A percentile compares a stretch with the other conserved stretches of the same genome.
These are phyloP conservation scores for Fusarium sp. DNA, from an alignment of 2,329 filamentous ascomycete genomes.

Conservation along the genomic window DNA sequence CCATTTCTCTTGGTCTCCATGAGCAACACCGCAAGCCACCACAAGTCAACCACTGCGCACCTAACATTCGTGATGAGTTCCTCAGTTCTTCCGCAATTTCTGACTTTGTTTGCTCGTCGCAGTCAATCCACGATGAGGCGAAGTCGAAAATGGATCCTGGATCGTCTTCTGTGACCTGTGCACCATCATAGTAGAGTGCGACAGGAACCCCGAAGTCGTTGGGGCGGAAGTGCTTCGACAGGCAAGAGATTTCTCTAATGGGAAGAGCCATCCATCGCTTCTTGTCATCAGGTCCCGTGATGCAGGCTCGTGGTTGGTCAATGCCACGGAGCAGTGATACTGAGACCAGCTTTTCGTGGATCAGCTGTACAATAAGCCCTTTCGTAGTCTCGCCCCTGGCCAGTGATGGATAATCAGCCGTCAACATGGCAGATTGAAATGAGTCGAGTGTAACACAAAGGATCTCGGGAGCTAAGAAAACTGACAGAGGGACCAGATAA, in stretches of 20 bases:
- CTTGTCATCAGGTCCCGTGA: neutral
- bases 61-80: neutral
- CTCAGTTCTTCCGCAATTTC: neutral
- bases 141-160: neutral
- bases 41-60: neutral
- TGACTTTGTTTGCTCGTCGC: neutral
- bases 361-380: neutral
- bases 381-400: neutral
- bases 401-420: neutral
- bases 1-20: neutral
- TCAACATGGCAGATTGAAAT: neutral
- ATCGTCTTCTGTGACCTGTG: neutral
- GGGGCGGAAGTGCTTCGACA: neutral
- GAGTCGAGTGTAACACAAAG: no score
- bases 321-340: neutral
- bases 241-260: rapidly evolving
- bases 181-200: neutral
- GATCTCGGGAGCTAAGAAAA: no score
- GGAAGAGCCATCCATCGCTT: neutral
- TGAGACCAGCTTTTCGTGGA: neutral
- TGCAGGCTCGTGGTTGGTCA: neutral
- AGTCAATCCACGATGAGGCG: neutral
- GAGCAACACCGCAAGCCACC: neutral
- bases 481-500: no score
- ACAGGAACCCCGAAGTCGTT: neutral